Base-by-base conservation (phyloP, 169 alveolate genomes). In the Eimeria falciformis region DNA sequence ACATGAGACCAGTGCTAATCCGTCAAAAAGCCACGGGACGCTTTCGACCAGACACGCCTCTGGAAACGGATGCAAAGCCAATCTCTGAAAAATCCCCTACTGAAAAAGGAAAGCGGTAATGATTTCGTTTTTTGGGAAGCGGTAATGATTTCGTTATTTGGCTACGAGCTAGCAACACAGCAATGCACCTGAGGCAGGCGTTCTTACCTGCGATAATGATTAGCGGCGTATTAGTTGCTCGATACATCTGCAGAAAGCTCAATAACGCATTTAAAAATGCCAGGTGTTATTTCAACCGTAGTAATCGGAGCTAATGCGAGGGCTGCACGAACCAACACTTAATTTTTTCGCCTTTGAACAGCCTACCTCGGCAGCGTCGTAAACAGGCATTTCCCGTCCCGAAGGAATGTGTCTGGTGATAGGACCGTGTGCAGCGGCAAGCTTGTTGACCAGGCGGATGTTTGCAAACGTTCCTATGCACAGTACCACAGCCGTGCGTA, bases 391-490 rank as follows among this genome's bases (percentile, higher is more conserved):
- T 55, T 94, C 96, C 84, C 96, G 96, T 21, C 97, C 98, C 7
- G 98, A 91, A 14, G 99, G 99, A 55, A 96, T 92, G 94, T 98
- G 96, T 68, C 96, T 95, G 17, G 99, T 98, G 90, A 95, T 94
- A 27, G 99, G 99, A n/a, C 99, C 99, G 55, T 97, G 97, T 62
- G 96, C 94, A 6, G 97, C 96, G 47, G 97, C 96, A 89, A 98
- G 95, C 91, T 98, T 96, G 95, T 98, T 98, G 77, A 97, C 95
- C 77, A 98, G 96, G 85, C 99, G 96, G 47, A 98, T 97, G 94
- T 98, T 98, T 33, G 99, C 99, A 93, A 98, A 98, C 0, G 99
- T 98, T 27, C 99, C 99, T 78, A 27, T 3, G 29, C 40, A 37
- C 69, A 68, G 79, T 45, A 53, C 46, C 43, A 18, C 94, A 99